These are phyloP conservation scores for Backusella tuberculispora DNA, from an alignment of 192 early-diverging fungal species.

Conservation along the genomic window DNA sequence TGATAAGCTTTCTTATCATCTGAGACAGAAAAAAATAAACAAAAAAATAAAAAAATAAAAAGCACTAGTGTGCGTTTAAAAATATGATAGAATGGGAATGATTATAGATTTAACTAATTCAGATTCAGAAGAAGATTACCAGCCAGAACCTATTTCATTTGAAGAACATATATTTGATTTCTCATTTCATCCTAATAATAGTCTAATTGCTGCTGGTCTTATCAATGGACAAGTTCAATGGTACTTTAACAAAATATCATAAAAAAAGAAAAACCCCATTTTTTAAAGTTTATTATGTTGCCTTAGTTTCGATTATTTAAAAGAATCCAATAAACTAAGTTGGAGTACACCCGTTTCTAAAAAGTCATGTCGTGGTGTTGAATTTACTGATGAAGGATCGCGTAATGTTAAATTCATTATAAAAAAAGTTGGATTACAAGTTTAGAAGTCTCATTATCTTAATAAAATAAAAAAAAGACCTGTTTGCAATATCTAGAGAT, in stretches of 20 bases:
- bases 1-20: neutral
- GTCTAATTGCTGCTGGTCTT: conserved; percentile 70
- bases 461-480: conserved; percentile 1
- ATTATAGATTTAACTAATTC: conserved; percentile 12
- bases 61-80: neutral
- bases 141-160: conserved; percentile 49
- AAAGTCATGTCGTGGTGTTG: conserved; percentile 88
- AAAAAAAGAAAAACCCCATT: neutral
- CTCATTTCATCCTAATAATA: conserved; percentile 69
- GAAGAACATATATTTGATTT: conserved; percentile 62
- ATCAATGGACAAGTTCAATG: conserved; percentile 76
- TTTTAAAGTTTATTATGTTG: neutral
- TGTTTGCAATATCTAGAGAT: conserved; percentile 75
- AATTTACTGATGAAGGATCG: conserved; percentile 78
- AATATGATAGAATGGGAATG: neutral
- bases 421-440: neutral
- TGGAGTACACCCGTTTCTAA: conserved; percentile 68
- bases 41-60: neutral
- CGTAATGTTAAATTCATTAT: conserved; percentile 36
- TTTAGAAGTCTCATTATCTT: neutral
- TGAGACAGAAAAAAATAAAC: neutral
- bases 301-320: conserved; percentile 25
- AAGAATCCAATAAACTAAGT: conserved; percentile 42
- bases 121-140: conserved; percentile 26
- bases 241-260: conserved; percentile 40